Conservation (phyloP, 2,329 filamentous ascomycete species). For the Pleoardoris graminearum region DNA sequence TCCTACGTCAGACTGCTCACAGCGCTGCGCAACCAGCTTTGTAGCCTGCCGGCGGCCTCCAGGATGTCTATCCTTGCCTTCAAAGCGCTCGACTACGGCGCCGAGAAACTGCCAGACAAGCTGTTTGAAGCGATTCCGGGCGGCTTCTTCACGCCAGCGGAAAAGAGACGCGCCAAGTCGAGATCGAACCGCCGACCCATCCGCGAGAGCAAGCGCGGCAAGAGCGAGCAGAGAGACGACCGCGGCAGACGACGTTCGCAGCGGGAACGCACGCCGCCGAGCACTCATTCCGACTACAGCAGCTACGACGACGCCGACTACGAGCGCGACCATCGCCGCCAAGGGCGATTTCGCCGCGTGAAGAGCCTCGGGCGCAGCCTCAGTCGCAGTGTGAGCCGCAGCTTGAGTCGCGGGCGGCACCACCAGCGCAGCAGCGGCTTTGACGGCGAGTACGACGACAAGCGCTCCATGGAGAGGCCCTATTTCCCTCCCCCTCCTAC, state of each 20-base stretch:
- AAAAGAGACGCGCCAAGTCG: slow-evolving; percentile 22
- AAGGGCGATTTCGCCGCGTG: slow-evolving; percentile 29
- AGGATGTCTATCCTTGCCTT: slow-evolving; percentile 44
- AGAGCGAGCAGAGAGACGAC: slow-evolving; percentile 22
- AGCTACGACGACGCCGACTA: slow-evolving; percentile 36
- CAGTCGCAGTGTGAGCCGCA: slow-evolving; percentile 20
- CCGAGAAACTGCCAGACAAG: slow-evolving; percentile 45
- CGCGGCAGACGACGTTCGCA: slow-evolving; percentile 20
- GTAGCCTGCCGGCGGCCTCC: no score
- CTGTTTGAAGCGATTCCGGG: slow-evolving; percentile 45
- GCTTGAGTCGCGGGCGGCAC: slow-evolving; percentile 34
- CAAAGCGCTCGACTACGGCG: slow-evolving; percentile 45
- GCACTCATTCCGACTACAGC: slow-evolving; percentile 36
- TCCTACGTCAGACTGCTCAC: slow-evolving; percentile 38
- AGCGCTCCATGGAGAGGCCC: slow-evolving; percentile 31
- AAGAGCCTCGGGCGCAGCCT: slow-evolving; percentile 29
- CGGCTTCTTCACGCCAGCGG: slow-evolving; percentile 43
- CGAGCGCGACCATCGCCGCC: slow-evolving; percentile 31
- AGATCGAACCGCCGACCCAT: slow-evolving; percentile 25
- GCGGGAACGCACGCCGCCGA: slow-evolving; percentile 31
- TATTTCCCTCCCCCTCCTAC: slow-evolving; percentile 40
- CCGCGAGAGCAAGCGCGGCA: slow-evolving; percentile 19
- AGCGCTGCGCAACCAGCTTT: slow-evolving; percentile 27
- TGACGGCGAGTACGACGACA: slow-evolving; percentile 29
- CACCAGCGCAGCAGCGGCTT: slow-evolving; percentile 26